phyloP scores from a whole-genome alignment of 305 asterid species.

The Fraxinus albicans region DNA sequence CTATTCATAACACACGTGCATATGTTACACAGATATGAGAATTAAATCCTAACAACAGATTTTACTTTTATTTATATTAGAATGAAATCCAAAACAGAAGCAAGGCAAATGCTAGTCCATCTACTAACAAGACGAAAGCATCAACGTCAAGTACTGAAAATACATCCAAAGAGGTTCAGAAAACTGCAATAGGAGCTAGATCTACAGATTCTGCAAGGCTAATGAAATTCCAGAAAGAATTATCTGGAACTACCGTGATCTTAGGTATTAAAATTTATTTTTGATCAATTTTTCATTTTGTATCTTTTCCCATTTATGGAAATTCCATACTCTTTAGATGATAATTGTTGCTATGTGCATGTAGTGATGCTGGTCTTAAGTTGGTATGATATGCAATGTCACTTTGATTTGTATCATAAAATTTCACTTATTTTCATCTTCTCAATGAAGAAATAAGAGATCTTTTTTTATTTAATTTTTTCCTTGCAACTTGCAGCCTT shows the following conservation, averaged over 20 bases:
- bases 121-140: slow-evolving; percentile 43
- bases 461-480: not conserved
- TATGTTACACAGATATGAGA: not conserved
- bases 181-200: slow-evolving; percentile 70
- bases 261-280: slow-evolving; percentile 49
- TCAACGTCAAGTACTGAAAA: slow-evolving; percentile 43
- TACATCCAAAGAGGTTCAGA: slow-evolving; percentile 53
- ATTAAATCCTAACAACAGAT: slow-evolving; percentile 9
- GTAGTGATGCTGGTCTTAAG: not conserved
- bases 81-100: slow-evolving; percentile 63
- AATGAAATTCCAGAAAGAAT: slow-evolving; percentile 84
- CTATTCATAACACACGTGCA: not conserved
- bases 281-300: not conserved
- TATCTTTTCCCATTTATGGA: slow-evolving; percentile 2
- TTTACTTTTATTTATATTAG: slow-evolving; percentile 37
- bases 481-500: not conserved
- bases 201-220: slow-evolving; percentile 94
- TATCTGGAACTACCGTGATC: slow-evolving; percentile 64
- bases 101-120: slow-evolving; percentile 48
- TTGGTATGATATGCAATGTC: not conserved
- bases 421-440: slow-evolving; percentile 12
- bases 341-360: not conserved
- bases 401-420: not conserved
- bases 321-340: not conserved
- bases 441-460: not conserved